phyloP scores from a whole-genome alignment of 179 eudicot genomes.

The Silene noctiflora region DNA sequence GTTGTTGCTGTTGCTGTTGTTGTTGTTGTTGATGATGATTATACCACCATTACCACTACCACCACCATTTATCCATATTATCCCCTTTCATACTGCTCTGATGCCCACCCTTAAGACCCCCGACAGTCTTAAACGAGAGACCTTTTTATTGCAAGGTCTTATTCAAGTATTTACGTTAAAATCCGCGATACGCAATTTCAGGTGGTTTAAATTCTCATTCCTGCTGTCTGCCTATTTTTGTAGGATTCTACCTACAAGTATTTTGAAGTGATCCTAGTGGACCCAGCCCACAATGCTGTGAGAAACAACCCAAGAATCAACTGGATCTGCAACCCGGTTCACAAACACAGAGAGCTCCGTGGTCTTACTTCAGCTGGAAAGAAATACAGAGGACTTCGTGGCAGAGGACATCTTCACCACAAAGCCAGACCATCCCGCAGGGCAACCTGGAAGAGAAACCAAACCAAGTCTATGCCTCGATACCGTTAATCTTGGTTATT shows the following conservation, averaged over 20 bases:
- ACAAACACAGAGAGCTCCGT: conserved; percentile 72
- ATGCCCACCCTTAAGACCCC: not conserved
- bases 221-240: not conserved
- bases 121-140: no score
- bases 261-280: conserved; percentile 63
- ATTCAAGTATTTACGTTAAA: no score
- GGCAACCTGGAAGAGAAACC: conserved; percentile 85
- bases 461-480: conserved; percentile 65
- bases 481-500: conserved; percentile 39
- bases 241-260: conserved; percentile 82
- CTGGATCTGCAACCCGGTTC: conserved; percentile 83
- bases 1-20: not conserved
- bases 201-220: not conserved
- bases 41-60: not conserved
- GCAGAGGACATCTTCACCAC: conserved; percentile 68
- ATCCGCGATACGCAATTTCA: not conserved
- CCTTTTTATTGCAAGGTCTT: no score
- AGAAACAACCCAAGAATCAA: conserved; percentile 69
- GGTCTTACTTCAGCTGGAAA: conserved; percentile 75
- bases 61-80: no score
- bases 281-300: conserved; percentile 55
- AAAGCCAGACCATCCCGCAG: conserved; percentile 67
- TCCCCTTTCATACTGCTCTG: conserved; percentile 2
- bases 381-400: conserved; percentile 75
- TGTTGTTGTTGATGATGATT: not conserved